Percentiles rank a stretch among this genome's conserved stretches.
Evolutionary conservation across 2,329 filamentous ascomycete genomes (phyloP).

Genomic region (Cercospora berteroae): DNA sequence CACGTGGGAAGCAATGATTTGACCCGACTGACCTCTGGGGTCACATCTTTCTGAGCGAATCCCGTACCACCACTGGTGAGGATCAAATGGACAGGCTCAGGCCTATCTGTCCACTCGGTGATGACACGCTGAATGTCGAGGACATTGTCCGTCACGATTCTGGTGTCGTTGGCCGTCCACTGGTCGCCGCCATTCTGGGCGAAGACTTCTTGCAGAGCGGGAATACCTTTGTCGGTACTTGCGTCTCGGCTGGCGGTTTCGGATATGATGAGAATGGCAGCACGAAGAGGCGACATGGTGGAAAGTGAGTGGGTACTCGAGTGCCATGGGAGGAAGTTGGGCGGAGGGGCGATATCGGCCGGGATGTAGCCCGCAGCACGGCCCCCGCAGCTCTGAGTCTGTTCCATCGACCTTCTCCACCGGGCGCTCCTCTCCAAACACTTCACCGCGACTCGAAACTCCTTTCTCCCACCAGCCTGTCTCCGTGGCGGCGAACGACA

Average conservation of each 20-base stretch:
- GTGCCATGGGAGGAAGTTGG: neutral
- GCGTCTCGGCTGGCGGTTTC: conserved; percentile 82
- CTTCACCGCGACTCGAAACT: neutral
- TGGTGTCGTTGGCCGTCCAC: conserved; percentile 68
- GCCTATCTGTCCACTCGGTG: conserved; percentile 68
- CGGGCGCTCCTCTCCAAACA: neutral
- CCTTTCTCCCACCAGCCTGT: neutral
- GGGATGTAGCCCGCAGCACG: neutral
- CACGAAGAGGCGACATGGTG: conserved; percentile 53
- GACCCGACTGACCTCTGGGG: conserved; percentile 68
- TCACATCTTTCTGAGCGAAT: conserved; percentile 79
- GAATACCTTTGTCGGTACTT: conserved; percentile 71
- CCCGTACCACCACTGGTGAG: conserved; percentile 91
- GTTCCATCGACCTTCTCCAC: neutral
- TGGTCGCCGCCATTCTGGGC: conserved; percentile 61
- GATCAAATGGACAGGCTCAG: conserved; percentile 65
- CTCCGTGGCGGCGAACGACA: neutral
- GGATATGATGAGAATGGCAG: conserved; percentile 81
- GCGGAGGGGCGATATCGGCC: neutral
- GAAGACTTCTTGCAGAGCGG: conserved; percentile 67
- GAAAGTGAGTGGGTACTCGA: neutral
- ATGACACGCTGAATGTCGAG: conserved; percentile 73
- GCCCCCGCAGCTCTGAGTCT: neutral
- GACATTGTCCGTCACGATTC: conserved; percentile 77
- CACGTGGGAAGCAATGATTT: neutral